Conservation (phyloP, 169 alveolate species). For the Eimeria maxima region DNA sequence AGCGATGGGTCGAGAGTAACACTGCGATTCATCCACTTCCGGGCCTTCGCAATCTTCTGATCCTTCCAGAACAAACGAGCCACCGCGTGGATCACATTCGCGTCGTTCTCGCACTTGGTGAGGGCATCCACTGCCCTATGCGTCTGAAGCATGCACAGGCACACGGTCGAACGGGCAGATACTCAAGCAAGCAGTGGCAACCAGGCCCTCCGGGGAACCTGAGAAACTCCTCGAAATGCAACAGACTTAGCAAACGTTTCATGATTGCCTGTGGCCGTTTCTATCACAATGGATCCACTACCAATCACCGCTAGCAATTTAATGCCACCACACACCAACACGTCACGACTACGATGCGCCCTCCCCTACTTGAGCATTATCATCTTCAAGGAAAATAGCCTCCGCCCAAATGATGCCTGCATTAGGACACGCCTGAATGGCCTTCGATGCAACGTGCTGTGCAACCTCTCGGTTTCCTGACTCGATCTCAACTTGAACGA, state of each 20-base stretch:
- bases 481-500: conserved; percentile 95
- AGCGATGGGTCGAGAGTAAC: conserved; percentile 93
- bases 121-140: conserved; percentile 96
- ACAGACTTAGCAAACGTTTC: background rate
- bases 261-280: background rate
- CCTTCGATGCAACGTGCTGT: conserved; percentile 94
- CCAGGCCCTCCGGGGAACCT: background rate
- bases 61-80: conserved; percentile 96
- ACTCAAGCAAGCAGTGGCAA: background rate
- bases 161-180: background rate
- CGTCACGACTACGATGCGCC: background rate
- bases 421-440: conserved; percentile 97
- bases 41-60: conserved; percentile 95
- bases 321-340: no score
- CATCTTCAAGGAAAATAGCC: conserved; percentile 95
- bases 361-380: conserved; percentile 86
- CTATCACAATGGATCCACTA: background rate
- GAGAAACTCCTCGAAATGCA: background rate
- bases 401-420: conserved; percentile 98
- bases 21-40: conserved; percentile 97
- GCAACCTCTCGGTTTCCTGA: conserved; percentile 94
- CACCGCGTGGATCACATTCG: conserved; percentile 95
- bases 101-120: conserved; percentile 96
- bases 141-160: conserved; percentile 85
- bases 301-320: background rate